These are phyloP conservation scores for Boletus insuetus DNA, from an alignment of 768 basidiomycete species.

Conservation along the genomic window DNA sequence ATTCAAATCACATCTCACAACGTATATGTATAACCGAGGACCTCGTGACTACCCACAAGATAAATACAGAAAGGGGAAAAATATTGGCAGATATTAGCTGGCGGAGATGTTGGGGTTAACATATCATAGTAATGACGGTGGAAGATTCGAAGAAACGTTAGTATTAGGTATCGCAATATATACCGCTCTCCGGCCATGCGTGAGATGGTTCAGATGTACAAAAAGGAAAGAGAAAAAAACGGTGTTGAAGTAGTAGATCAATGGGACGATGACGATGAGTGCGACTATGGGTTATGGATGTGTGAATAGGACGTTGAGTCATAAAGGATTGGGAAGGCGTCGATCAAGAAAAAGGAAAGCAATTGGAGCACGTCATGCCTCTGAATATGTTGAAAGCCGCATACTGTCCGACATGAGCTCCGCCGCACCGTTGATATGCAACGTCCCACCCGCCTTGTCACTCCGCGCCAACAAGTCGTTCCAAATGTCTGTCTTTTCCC, in stretches of 20 bases:
- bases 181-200: conserved; percentile 5
- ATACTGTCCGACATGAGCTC: conserved; percentile 45
- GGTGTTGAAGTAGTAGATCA: neutral
- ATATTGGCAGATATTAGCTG: too few species aligned
- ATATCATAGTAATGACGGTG: neutral
- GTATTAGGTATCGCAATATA: conserved; percentile 7
- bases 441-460: conserved; percentile 68
- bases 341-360: neutral
- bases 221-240: neutral
- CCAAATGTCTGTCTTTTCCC: conserved; percentile 73
- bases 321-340: neutral
- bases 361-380: conserved; percentile 1
- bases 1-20: neutral
- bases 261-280: neutral
- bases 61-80: neutral
- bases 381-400: conserved; percentile 35
- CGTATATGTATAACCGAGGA: neutral
- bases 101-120: too few species aligned
- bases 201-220: conserved; percentile 9
- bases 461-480: conserved; percentile 65
- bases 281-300: neutral
- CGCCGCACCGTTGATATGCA: conserved; percentile 45
- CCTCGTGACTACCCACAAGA: neutral
- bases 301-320: neutral
- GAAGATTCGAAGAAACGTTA: neutral